Evolutionary conservation across 2,329 filamentous ascomycete genomes (phyloP).

Genomic region (Fusarium penzigii): DNA sequence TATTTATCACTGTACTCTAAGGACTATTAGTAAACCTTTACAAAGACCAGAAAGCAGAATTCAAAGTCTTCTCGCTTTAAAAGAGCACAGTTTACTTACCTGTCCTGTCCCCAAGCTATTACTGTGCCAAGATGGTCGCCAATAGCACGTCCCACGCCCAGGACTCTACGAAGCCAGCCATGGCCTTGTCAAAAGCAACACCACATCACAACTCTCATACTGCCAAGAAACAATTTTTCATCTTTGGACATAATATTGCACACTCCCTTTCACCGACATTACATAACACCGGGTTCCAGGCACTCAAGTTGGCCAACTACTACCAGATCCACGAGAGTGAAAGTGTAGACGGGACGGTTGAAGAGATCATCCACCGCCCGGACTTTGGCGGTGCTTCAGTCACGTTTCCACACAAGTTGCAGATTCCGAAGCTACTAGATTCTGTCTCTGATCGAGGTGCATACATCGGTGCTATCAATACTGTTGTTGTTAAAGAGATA

Average conservation of each 20-base stretch:
- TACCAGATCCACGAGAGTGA: slow-evolving; percentile 10
- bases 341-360: slow-evolving; percentile 6
- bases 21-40: too few relatives aligned
- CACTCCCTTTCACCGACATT: slow-evolving; percentile 9
- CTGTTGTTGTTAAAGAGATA: slow-evolving; percentile 1
- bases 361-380: slow-evolving; percentile 1
- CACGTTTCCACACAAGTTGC: slow-evolving; percentile 10
- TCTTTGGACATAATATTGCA: slow-evolving; percentile 12
- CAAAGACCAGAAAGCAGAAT: too few relatives aligned
- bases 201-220: too few relatives aligned
- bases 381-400: slow-evolving; percentile 12
- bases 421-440: slow-evolving; percentile 5
- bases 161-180: too few relatives aligned
- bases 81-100: too few relatives aligned
- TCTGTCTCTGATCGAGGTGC: background rate
- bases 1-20: too few relatives aligned
- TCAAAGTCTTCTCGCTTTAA: too few relatives aligned
- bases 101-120: too few relatives aligned
- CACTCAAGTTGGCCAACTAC: slow-evolving; percentile 1
- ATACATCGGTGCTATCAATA: slow-evolving; percentile 10
- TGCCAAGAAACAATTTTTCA: slow-evolving; percentile 12
- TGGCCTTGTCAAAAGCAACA: too few relatives aligned
- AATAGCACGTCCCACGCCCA: too few relatives aligned
- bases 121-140: too few relatives aligned
- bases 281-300: slow-evolving; percentile 11